Percentiles rank a stretch among this genome's conserved stretches.
These are phyloP conservation scores for Lasiodiplodia hormozganensis DNA, from an alignment of 2,329 filamentous ascomycete genomes.

Conservation along the genomic window DNA sequence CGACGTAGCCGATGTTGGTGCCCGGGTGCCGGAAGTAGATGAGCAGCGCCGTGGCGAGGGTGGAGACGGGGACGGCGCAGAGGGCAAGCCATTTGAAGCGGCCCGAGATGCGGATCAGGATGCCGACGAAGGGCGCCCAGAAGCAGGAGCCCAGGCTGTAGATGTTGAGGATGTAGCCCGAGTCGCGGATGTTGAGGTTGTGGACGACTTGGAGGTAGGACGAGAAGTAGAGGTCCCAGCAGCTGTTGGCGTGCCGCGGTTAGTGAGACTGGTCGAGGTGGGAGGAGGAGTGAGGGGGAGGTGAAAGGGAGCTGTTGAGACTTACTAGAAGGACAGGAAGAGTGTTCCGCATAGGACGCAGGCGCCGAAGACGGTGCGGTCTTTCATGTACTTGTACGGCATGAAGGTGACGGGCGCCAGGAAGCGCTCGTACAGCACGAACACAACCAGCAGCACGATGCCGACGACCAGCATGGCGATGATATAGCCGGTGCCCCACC, in stretches of 20 bases:
- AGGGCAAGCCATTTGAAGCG: conserved; percentile 32
- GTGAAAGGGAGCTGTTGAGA: background rate
- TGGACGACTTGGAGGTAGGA: conserved; percentile 44
- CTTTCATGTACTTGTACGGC: conserved; percentile 54
- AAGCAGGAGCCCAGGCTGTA: conserved; percentile 40
- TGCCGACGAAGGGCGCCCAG: conserved; percentile 34
- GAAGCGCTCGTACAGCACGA: conserved; percentile 48
- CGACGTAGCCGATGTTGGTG: conserved; percentile 40
- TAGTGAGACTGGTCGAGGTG: no score
- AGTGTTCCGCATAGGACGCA: conserved; percentile 43
- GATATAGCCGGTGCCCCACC: conserved; percentile 51
- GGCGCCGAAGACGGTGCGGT: conserved; percentile 67
- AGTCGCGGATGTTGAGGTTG: conserved; percentile 32
- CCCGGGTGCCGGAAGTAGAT: conserved; percentile 41
- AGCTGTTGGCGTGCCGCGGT: no score
- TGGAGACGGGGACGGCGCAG: conserved; percentile 34
- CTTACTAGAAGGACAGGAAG: conserved; percentile 27
- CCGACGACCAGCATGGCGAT: conserved; percentile 50
- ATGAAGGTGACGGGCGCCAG: conserved; percentile 50
- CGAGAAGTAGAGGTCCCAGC: conserved; percentile 43
- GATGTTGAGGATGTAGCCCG: conserved; percentile 39
- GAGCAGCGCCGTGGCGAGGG: conserved; percentile 40
- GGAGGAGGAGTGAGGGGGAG: no score
- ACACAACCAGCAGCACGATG: conserved; percentile 40
- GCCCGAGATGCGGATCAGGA: conserved; percentile 29